A percentile compares a stretch with the other conserved stretches of the same genome.
These are phyloP conservation scores for Fusarium nelsonii DNA, from an alignment of 2,329 filamentous ascomycete species.

Conservation along the genomic window DNA sequence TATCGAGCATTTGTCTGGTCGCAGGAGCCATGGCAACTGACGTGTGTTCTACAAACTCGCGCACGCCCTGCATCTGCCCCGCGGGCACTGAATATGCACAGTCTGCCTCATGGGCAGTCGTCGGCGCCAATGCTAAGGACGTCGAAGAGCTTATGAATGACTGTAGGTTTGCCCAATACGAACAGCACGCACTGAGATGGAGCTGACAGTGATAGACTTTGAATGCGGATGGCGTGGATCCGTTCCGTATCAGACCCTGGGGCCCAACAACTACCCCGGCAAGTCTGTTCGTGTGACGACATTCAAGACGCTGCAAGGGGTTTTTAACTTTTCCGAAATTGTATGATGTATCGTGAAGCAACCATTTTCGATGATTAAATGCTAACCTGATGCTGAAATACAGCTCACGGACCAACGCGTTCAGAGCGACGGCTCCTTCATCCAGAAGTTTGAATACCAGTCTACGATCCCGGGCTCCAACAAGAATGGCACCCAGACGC, in stretches of 20 bases:
- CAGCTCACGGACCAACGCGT: constrained; percentile 1
- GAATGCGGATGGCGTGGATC: constrained; percentile 2
- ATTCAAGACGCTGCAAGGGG: background rate
- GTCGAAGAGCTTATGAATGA: background rate
- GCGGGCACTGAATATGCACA: constrained; percentile 1
- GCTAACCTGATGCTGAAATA: background rate
- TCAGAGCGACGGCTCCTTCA: constrained; percentile 1
- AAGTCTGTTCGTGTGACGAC: constrained; percentile 1
- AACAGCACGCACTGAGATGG: background rate
- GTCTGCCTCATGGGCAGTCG: constrained; percentile 1
- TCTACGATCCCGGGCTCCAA: background rate
- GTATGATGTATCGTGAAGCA: background rate
- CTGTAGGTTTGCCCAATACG: background rate
- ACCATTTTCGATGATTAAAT: background rate
- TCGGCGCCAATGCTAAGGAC: constrained; percentile 1
- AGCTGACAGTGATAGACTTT: constrained; percentile 1
- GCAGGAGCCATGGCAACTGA: background rate
- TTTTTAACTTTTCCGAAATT: constrained; percentile 3
- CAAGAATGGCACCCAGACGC: background rate
- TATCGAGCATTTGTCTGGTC: background rate
- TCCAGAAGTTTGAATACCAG: constrained; percentile 1
- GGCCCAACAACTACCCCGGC: background rate
- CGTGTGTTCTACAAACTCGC: background rate
- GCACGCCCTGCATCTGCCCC: background rate
- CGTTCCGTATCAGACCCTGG: background rate